These are phyloP conservation scores for Epichloe amarillans DNA, from an alignment of 2,329 filamentous ascomycete genomes.

Conservation along the genomic window DNA sequence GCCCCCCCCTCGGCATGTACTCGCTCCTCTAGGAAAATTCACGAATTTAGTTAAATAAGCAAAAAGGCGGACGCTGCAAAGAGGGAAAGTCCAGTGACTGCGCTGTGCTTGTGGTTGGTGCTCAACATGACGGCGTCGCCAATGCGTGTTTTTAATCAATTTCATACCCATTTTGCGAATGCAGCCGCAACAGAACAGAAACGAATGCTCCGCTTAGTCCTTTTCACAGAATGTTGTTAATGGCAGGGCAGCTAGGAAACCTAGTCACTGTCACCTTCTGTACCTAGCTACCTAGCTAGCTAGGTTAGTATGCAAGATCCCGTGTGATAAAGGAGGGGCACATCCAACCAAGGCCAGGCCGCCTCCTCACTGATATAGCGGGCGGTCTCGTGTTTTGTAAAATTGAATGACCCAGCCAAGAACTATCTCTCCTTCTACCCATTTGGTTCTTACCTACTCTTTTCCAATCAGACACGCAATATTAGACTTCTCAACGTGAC, in stretches of 20 bases:
- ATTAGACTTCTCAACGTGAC: too few relatives aligned
- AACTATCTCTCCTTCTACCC: neutral
- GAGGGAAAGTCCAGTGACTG: too few relatives aligned
- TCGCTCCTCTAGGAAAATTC: too few relatives aligned
- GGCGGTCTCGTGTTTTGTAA: neutral
- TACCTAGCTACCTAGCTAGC: neutral
- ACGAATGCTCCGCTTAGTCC: neutral
- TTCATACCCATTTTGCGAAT: too few relatives aligned
- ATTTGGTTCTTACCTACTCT: neutral
- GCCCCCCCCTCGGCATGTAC: too few relatives aligned
- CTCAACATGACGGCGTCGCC: too few relatives aligned
- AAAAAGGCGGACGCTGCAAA: too few relatives aligned
- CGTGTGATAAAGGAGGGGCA: neutral
- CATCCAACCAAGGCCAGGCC: neutral
- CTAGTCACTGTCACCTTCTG: neutral
- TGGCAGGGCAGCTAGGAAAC: neutral
- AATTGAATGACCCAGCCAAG: neutral
- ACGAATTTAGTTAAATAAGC: too few relatives aligned
- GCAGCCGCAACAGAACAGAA: too few relatives aligned
- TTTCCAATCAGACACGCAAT: neutral
- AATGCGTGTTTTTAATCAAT: neutral
- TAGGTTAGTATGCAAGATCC: neutral
- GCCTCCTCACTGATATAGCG: neutral
- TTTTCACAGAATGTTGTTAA: neutral
- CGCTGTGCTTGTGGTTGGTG: too few relatives aligned